These are phyloP conservation scores for Dendrobium catenatum DNA, from an alignment of 106 monocot genomes.

Conservation along the genomic window DNA sequence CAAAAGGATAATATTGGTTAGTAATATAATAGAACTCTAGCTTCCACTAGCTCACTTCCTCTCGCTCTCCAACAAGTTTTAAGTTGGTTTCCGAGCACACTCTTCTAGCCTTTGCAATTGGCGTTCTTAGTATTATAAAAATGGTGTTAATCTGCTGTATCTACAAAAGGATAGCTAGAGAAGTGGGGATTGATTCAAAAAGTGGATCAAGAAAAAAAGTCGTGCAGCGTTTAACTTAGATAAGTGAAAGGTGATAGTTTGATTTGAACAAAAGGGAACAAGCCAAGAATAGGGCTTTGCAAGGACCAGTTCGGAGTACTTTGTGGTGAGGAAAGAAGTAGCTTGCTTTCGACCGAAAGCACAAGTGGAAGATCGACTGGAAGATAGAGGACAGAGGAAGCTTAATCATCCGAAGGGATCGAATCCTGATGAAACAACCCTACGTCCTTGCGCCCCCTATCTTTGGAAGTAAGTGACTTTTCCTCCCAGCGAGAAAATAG, in stretches of 20 bases:
- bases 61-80: no score
- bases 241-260: not conserved
- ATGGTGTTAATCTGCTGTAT: no score
- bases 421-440: conserved; percentile 1
- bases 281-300: not conserved
- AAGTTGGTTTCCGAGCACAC: no score
- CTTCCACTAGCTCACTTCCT: no score
- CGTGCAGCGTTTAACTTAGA: no score
- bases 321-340: conserved; percentile 2
- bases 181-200: not conserved
- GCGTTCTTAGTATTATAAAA: no score
- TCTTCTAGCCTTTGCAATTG: no score
- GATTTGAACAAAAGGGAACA: no score
- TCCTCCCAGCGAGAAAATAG: no score
- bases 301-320: conserved; percentile 5
- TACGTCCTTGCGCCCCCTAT: not conserved
- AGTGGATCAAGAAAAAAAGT: not conserved
- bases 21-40: no score
- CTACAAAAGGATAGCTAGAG: not conserved
- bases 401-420: conserved; percentile 5
- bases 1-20: no score
- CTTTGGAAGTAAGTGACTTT: no score
- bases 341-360: not conserved
- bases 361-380: conserved; percentile 8
- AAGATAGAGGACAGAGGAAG: conserved; percentile 9